Base-by-base conservation (phyloP, 495 filamentous ascomycete species). In the Penicillium daleae region DNA sequence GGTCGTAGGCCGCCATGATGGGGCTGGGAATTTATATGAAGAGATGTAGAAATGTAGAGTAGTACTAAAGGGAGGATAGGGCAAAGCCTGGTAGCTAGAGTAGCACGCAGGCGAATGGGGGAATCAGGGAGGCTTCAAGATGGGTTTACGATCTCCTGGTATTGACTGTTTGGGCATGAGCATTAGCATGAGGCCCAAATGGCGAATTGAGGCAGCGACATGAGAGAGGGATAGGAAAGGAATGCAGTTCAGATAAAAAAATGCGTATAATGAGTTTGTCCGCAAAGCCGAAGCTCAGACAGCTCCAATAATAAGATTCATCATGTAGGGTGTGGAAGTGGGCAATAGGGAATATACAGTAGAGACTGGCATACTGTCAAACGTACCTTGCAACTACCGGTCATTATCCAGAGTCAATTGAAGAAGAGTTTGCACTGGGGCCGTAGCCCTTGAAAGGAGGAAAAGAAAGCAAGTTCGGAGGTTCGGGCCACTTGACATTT, bases 221-320 rank as follows among this genome's bases (percentile, higher is more conserved):
- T 24, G 42, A 46, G 10, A 42, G 40, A 7, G 19, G 32, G 40
- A 54, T 54, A 19, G 26, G 24, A 61, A 59, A 57, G 62, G 24
- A 15, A 51, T 60, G 57, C 39, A 49, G 56, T 66, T 71, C 72
- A 76, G 72, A 71, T 60, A 73, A 48, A 71, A 79, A 79, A 79
- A 74, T n/a, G 79, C 79, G 82, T 78, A 80, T 82, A 76, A 74
- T 72, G 76, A 70, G 67, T 76, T 78, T 80, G 67, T 82, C 74
- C 78, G 72, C 81, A 77, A 82, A 78, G 75, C 75, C 74, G 61
- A 76, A 78, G 78, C 85, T 94, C 89, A 87, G 93, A 97, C 92
- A 97, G 93, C 93, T 97, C 93, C 93, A 97, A 97, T 96, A 96
- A 82, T 72, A 74, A 71, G 69, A 69, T 71, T 89, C 87, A 90